Conservation (phyloP, 179 eudicot genomes). For the Beta lomatogona region DNA sequence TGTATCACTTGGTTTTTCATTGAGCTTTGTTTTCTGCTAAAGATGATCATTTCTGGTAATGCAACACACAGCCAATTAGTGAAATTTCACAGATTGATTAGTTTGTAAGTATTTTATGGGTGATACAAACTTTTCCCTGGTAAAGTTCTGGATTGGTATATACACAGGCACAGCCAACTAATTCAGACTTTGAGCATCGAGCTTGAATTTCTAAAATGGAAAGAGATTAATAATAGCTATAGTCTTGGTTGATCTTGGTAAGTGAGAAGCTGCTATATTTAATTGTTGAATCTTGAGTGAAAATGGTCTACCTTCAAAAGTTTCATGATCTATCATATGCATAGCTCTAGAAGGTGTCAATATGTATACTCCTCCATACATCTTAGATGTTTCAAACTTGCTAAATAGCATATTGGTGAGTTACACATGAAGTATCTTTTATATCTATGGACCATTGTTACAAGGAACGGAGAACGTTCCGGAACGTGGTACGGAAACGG, state of each 20-base stretch:
- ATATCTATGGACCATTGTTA: too few relatives aligned
- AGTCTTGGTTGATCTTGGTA: neutral
- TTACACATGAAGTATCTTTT: neutral
- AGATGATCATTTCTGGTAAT: neutral
- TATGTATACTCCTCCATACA: neutral
- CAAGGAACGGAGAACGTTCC: too few relatives aligned
- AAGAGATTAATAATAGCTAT: neutral
- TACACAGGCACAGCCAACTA: neutral
- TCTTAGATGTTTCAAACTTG: neutral
- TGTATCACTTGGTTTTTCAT: neutral
- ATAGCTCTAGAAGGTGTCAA: neutral
- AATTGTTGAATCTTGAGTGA: neutral
- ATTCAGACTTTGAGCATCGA: neutral
- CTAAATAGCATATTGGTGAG: neutral
- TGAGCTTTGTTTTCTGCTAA: neutral
- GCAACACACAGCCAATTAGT: neutral
- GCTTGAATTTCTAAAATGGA: neutral
- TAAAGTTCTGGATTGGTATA: neutral
- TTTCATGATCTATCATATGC: neutral
- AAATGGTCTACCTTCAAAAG: neutral
- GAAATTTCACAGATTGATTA: neutral
- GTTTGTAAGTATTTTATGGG: neutral
- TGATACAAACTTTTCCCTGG: neutral
- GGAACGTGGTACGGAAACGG: too few relatives aligned
- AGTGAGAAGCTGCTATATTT: neutral